Percentiles rank a stretch among this genome's conserved stretches.
Evolutionary conservation across 148 eudicot genomes (phyloP).

Genomic region (Chenopodium quinoa): DNA sequence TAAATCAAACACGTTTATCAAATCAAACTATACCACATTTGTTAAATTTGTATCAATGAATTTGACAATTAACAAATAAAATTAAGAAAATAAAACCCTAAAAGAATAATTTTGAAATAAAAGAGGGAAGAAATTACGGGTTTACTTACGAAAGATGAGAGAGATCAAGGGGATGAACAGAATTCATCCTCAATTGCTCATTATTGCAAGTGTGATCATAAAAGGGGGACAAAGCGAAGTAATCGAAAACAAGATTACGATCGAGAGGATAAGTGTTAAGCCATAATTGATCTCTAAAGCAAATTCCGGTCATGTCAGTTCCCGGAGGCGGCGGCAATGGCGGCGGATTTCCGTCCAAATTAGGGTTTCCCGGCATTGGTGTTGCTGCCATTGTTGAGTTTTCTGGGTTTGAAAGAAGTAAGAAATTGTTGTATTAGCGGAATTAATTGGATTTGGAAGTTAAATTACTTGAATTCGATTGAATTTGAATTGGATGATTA

Average conservation of each 20-base stretch:
- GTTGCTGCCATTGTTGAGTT: conserved; percentile 60
- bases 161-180: conserved; percentile 79
- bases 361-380: conserved; percentile 72
- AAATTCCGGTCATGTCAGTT: conserved; percentile 93
- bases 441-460: no score
- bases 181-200: conserved; percentile 64
- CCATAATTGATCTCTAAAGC: conserved; percentile 94
- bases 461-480: no score
- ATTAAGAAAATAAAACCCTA: background rate
- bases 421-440: no score
- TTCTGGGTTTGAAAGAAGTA: background rate
- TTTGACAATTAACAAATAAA: no score
- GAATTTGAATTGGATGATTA: no score
- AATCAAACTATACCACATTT: no score
- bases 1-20: no score
- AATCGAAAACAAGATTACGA: conserved; percentile 84
- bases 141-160: conserved; percentile 77
- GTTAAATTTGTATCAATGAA: no score
- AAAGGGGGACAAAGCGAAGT: conserved; percentile 89
- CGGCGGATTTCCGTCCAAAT: conserved; percentile 43
- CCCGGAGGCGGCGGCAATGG: conserved; percentile 63
- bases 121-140: background rate
- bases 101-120: background rate
- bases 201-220: conserved; percentile 83
- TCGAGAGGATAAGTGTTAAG: conserved; percentile 79